phyloP scores from a whole-genome alignment of 352 stramenopile species.

The Pythium periplocum region DNA sequence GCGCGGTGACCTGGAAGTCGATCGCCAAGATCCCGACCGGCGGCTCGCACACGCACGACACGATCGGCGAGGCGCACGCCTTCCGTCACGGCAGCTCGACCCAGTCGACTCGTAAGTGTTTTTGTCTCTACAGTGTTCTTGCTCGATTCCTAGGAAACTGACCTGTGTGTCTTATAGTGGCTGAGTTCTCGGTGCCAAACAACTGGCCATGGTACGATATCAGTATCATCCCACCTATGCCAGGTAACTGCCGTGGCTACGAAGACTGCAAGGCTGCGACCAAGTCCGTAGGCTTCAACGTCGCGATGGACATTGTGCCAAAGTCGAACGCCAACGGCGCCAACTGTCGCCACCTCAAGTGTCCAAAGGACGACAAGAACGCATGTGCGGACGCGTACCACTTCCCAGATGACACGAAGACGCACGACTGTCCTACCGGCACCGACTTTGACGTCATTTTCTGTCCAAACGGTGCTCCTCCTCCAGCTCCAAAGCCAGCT shows the following conservation, averaged over 20 bases:
- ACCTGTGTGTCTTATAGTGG: background rate
- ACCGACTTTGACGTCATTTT: background rate
- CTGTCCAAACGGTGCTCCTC: slow-evolving; percentile 11
- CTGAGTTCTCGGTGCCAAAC: background rate
- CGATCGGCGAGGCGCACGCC: background rate
- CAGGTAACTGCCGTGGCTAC: background rate
- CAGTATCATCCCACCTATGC: background rate
- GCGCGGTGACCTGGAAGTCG: background rate
- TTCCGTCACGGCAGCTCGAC: background rate
- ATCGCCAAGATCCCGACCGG: background rate
- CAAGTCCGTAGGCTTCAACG: background rate
- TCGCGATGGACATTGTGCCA: background rate
- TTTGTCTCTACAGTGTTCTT: background rate
- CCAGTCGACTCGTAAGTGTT: background rate
- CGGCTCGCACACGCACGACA: background rate
- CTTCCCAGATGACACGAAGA: background rate
- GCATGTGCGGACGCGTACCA: background rate
- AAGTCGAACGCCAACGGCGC: background rate
- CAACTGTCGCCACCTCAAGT: background rate
- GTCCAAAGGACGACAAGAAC: background rate
- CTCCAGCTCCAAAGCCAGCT: slow-evolving; percentile 2
- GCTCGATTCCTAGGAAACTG: no score
- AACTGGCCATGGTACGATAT: background rate
- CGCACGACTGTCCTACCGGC: background rate
- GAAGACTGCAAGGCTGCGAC: background rate